These are phyloP conservation scores for Saccharomyces uvarum DNA, from an alignment of 1,139 yeast species.

Conservation along the genomic window DNA sequence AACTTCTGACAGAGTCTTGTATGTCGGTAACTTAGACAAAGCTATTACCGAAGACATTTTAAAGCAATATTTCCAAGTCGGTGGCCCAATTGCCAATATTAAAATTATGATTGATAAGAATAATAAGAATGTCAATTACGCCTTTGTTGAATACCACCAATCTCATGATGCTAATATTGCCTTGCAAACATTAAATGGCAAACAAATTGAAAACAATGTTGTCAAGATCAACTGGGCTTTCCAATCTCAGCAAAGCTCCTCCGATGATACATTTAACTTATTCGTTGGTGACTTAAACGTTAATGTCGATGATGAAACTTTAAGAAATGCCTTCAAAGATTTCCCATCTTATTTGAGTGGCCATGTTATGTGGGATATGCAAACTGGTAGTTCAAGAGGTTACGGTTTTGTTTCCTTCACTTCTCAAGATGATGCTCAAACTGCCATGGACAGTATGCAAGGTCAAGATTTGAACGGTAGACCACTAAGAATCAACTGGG, in stretches of 20 bases:
- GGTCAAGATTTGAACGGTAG: constrained; percentile 69
- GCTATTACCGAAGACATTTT: constrained; percentile 57
- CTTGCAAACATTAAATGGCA: constrained; percentile 51
- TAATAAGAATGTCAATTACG: constrained; percentile 67
- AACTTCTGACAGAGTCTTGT: constrained; percentile 60
- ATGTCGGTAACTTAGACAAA: constrained; percentile 69
- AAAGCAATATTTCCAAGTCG: constrained; percentile 53
- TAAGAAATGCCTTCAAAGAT: constrained; percentile 51
- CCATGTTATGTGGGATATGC: constrained; percentile 97
- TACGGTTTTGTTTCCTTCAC: constrained; percentile 86
- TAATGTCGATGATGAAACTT: constrained; percentile 73
- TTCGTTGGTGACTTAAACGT: constrained; percentile 83
- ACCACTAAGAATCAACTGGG: constrained; percentile 82
- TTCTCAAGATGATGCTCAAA: constrained; percentile 61
- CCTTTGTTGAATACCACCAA: constrained; percentile 67
- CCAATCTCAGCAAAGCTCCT: constrained; percentile 59
- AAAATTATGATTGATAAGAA: constrained; percentile 73
- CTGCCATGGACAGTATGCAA: constrained; percentile 66
- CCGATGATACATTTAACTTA: constrained; percentile 55
- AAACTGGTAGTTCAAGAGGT: constrained; percentile 83
- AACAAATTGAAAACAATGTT: constrained; percentile 43
- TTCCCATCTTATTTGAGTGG: constrained; percentile 69
- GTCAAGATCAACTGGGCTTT: constrained; percentile 77
- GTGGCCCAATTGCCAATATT: constrained; percentile 53
- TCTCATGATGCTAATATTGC: constrained; percentile 58